A percentile compares a stretch with the other conserved stretches of the same genome.
Conservation (phyloP, 1,284 basidiomycete species). For the Leccinum angustisporum region DNA sequence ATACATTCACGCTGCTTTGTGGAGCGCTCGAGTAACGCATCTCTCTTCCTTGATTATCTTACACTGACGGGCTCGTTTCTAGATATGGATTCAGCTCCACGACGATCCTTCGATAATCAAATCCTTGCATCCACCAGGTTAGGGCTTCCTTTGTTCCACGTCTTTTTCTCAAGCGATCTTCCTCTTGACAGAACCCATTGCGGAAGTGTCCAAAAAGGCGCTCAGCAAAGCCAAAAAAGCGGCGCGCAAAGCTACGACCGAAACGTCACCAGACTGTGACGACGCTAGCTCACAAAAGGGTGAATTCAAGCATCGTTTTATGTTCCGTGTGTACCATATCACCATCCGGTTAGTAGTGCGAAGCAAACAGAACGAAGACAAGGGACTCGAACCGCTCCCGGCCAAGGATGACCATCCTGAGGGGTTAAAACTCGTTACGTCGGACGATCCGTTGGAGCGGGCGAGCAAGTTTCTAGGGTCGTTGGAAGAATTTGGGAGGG, state of each 20-base stretch:
- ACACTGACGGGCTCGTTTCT: constrained; percentile 14
- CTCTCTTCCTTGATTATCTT: constrained; percentile 9
- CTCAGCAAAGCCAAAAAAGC: constrained; percentile 91
- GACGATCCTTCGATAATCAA: constrained; percentile 71
- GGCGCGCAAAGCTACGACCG: constrained; percentile 65
- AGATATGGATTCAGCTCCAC: constrained; percentile 76
- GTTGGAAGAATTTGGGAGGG: constrained; percentile 53
- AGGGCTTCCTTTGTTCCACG: constrained; percentile 13
- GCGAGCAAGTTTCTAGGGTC: constrained; percentile 77
- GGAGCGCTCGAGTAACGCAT: constrained; percentile 58
- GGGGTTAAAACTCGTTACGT: constrained; percentile 68
- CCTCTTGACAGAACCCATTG: constrained; percentile 56
- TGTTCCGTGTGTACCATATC: constrained; percentile 17
- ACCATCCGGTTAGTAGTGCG: constrained; percentile 22
- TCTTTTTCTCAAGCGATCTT: constrained; percentile 29
- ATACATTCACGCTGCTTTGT: constrained; percentile 75
- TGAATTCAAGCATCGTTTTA: constrained; percentile 36
- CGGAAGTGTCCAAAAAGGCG: constrained; percentile 65
- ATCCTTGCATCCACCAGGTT: constrained; percentile 36
- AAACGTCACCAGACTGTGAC: constrained; percentile 53
- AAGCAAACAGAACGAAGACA: constrained; percentile 60
- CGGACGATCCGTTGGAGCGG: constrained; percentile 71
- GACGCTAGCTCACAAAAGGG: constrained; percentile 33
- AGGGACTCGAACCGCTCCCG: constrained; percentile 64
- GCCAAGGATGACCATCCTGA: constrained; percentile 83